Evolutionary conservation across 768 basidiomycete genomes (phyloP).

Genomic region (Naganishia friedmannii): DNA sequence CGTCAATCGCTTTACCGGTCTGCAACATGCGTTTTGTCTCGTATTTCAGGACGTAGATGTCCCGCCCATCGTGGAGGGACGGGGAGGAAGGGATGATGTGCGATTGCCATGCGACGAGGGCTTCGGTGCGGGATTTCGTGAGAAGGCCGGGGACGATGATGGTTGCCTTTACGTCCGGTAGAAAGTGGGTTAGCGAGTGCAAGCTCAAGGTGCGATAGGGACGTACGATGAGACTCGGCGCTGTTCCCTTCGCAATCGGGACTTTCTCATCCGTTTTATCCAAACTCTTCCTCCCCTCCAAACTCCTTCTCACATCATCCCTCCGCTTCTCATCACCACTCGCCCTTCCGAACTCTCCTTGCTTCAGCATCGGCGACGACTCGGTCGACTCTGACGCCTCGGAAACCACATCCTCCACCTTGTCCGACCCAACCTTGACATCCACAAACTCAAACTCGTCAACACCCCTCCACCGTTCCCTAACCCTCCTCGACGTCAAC

Average conservation of each 20-base stretch:
- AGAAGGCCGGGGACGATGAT: constrained; percentile 56
- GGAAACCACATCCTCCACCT: neutral
- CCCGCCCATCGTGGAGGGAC: constrained; percentile 43
- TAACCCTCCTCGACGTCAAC: constrained; percentile 51
- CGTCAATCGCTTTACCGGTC: constrained; percentile 42
- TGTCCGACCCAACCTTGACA: constrained; percentile 47
- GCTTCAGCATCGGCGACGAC: neutral
- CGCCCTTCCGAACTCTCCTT: neutral
- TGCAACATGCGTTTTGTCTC: constrained; percentile 49
- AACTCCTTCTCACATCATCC: neutral
- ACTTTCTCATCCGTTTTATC: neutral
- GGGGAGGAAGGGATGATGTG: constrained; percentile 25
- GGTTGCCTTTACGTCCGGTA: constrained; percentile 39
- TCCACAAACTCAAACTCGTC: constrained; percentile 54
- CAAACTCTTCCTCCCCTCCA: neutral
- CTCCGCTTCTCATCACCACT: neutral
- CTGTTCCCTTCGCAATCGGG: constrained; percentile 17
- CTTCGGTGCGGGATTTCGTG: constrained; percentile 52
- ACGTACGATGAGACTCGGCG: constrained; percentile 47
- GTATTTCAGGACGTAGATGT: constrained; percentile 53
- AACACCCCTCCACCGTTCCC: constrained; percentile 53
- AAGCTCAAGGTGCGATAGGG: too few species aligned
- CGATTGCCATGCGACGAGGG: constrained; percentile 49
- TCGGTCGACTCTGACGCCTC: too few species aligned
- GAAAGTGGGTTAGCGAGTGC: neutral